A percentile compares a stretch with the other conserved stretches of the same genome.
Conservation (phyloP, 768 basidiomycete species). For the Suillus placidus region DNA sequence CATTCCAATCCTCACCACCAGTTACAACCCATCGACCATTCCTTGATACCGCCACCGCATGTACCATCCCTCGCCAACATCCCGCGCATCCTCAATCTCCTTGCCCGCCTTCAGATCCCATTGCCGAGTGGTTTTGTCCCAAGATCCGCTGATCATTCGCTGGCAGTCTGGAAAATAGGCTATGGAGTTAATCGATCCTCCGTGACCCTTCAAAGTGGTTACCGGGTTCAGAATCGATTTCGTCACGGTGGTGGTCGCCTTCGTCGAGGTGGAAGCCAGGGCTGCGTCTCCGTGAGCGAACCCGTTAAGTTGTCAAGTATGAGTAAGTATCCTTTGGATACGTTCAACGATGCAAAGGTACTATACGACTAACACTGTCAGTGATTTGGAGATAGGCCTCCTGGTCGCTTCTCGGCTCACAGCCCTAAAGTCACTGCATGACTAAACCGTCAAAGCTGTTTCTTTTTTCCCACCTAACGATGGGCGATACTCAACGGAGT, state of each 20-base stretch:
- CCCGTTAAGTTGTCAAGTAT: background rate
- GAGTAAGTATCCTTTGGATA: background rate
- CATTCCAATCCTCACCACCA: too few relatives aligned
- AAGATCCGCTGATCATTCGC: too few relatives aligned
- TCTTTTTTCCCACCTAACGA: too few relatives aligned
- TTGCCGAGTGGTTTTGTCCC: too few relatives aligned
- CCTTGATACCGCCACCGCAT: too few relatives aligned
- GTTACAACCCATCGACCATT: too few relatives aligned
- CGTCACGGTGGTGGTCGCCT: background rate
- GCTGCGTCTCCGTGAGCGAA: background rate
- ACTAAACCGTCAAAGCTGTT: too few relatives aligned
- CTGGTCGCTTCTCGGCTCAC: background rate
- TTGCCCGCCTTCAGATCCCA: too few relatives aligned
- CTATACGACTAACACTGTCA: background rate
- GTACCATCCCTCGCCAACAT: too few relatives aligned
- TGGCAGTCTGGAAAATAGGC: background rate
- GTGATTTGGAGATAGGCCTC: background rate
- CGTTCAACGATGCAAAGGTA: background rate
- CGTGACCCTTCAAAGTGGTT: background rate
- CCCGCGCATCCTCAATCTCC: too few relatives aligned
- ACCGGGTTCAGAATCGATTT: background rate
- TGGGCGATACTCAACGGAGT: too few relatives aligned
- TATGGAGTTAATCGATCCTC: accelerated
- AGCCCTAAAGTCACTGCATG: too few relatives aligned
- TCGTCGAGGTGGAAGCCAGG: background rate